Evolutionary conservation across 208 protist species (phyloP).

Genomic region (Acanthamoeba castellanii): DNA sequence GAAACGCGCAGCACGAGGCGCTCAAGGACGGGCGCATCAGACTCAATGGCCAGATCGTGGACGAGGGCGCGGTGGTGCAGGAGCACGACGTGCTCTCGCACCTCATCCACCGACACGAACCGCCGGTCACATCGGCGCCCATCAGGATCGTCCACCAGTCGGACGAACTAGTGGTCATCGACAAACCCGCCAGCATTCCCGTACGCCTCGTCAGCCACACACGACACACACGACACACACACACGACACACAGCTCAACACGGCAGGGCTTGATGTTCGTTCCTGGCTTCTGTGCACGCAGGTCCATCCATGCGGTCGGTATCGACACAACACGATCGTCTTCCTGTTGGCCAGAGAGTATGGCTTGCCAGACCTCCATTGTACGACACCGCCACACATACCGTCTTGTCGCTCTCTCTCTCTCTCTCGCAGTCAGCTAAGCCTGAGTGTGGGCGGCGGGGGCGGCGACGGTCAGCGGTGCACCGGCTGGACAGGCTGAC

Average conservation of each 20-base stretch:
- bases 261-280: no score
- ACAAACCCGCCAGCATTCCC: slow-evolving; percentile 87
- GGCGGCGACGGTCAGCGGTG: slow-evolving; percentile 61
- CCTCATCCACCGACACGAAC: slow-evolving; percentile 94
- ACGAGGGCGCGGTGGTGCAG: neutral
- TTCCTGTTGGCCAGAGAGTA: slow-evolving; percentile 91
- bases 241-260: neutral
- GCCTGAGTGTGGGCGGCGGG: no score
- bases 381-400: slow-evolving; percentile 12
- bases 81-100: slow-evolving; percentile 93
- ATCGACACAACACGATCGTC: slow-evolving; percentile 94
- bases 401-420: neutral
- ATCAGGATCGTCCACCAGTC: slow-evolving; percentile 81
- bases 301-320: slow-evolving; percentile 93
- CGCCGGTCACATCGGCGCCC: slow-evolving; percentile 88
- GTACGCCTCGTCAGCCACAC: slow-evolving; percentile 81
- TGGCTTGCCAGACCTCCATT: slow-evolving; percentile 72
- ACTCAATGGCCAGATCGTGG: neutral
- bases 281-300: neutral
- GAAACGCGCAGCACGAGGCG: neutral
- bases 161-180: slow-evolving; percentile 86
- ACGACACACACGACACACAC: neutral
- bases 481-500: slow-evolving; percentile 88
- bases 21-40: neutral
- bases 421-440: neutral